Conservation (phyloP, 2,329 filamentous ascomycete genomes). For the Fusarium multiceps region DNA sequence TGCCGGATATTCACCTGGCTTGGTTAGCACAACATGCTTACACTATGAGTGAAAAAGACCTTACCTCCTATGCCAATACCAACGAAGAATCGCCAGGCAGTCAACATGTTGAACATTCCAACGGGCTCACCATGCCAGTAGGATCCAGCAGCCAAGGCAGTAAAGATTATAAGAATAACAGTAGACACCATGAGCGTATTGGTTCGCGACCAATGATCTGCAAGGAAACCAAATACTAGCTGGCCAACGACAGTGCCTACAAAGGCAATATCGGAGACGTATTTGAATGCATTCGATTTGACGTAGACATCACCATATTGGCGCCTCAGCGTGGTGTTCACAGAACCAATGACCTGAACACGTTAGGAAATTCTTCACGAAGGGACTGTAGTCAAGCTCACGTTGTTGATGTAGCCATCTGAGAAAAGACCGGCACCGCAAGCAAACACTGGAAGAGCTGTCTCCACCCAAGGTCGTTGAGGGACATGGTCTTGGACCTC, state of each 20-base stretch:
- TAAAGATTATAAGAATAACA: slow-evolving; percentile 85
- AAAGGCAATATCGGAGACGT: slow-evolving; percentile 86
- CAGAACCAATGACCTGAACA: slow-evolving; percentile 83
- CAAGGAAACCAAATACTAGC: slow-evolving; percentile 81
- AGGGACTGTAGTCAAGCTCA: slow-evolving; percentile 50
- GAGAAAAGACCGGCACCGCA: slow-evolving; percentile 92
- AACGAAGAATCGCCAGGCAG: slow-evolving; percentile 86
- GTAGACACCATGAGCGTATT: slow-evolving; percentile 85
- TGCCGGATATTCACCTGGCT: slow-evolving; percentile 74
- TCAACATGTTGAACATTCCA: slow-evolving; percentile 80
- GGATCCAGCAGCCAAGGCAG: slow-evolving; percentile 79
- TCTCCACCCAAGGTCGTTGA: slow-evolving; percentile 36
- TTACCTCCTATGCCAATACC: slow-evolving; percentile 80
- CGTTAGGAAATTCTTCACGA: background rate
- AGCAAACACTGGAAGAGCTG: slow-evolving; percentile 76
- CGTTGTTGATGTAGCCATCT: slow-evolving; percentile 92
- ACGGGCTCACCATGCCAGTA: slow-evolving; percentile 76
- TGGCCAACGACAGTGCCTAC: slow-evolving; percentile 87
- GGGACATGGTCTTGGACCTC: slow-evolving; percentile 5
- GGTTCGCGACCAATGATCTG: slow-evolving; percentile 86
- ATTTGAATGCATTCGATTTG: slow-evolving; percentile 75
- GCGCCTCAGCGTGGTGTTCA: slow-evolving; percentile 77
- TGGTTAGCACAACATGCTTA: background rate
- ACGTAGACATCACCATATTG: slow-evolving; percentile 79
- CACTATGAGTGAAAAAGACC: background rate